Evolutionary conservation across 768 basidiomycete genomes (phyloP), one percentile per base, ranked within the genome.

Genomic region (Candolleomyces eurysporus): DNA sequence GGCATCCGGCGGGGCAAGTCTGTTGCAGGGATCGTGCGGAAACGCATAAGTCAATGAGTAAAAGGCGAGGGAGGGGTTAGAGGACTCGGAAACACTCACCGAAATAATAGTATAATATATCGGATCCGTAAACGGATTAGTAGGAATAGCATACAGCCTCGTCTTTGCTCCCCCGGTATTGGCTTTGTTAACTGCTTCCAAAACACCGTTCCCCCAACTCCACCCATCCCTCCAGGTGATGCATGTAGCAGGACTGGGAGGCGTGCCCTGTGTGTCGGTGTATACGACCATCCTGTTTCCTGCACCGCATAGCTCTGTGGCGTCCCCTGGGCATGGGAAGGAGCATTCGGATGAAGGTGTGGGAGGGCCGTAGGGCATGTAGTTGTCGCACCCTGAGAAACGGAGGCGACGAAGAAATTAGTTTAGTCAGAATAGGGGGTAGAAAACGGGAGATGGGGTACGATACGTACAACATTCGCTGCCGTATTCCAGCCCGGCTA

Each of bases 301-400:
- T 2, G 77, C 81, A 17, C 83, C 84, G 63, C 83, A 84, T 13
- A 65, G 63, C 64, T 85, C 78, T 16, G 69, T 67, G 7, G 74
- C 39, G 61, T 84, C 73, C 9, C 82, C 83, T 0, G 69, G 72
- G 65, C 84, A 85, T 30, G 75, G 59, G 69, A 78, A 75, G 62
- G 71, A 74, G 61, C 83, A 84, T 31, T 80, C 72, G 7, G 55
- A 63, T 54, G 67, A 57, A 48, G 59, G 36, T n/a, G 54, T 17
- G 14, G 53, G 54, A 14, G 50, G 14, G 13, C 62, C 64, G 42
- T 56, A 64, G 21, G 63, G 62, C 60, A 65, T 48, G 59, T 66
- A 68, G 45, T 58, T 65, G 48, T 68, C 67, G 48, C 67, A 68
- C 64, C 65, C 67, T 68, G 53, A 45, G 16, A 22, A 32, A 49